Evolutionary conservation across 2,329 filamentous ascomycete species (phyloP), one percentile per base, ranked within the genome.

Genomic region (Allantophomopsis lycopodina): DNA sequence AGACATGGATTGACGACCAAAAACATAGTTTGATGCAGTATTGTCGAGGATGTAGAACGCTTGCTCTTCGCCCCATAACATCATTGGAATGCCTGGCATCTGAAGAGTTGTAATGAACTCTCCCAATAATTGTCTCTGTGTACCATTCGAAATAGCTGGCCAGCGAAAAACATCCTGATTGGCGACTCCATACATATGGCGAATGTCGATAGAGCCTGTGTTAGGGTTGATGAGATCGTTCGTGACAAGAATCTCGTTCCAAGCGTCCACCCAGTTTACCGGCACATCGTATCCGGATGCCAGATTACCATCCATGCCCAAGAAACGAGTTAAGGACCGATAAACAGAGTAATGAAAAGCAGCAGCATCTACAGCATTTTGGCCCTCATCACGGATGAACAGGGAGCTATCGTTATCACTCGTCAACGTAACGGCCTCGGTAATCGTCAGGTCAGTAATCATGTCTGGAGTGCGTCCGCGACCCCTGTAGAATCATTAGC

Each of bases 61-160:
- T 55, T 80, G 76, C 50, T 80, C 76, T 50, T 80, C 76, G 13
- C 76, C 76, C 69, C 72, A 81, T n/a, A 71, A 61, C 15, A 76
- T 54, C 16, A 75, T 53, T 2, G 76, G 71, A 21, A 77, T 73
- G 12, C 75, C 75, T 1, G 75, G 75, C 52, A 79, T 62, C 36
- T 73, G 60, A 36, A 79, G 51, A 0, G 72, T 74, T 1, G 69
- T 72, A 35, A 79, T 63, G 48, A 75, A 78, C n/a, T 69, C 60
- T 6, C 65, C 75, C 6, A 79, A 55, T 4, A 78, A 56, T 50
- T 73, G 68, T 36, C 70, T 64, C 46, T 77, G 61, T 0, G 69
- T 68, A 3, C 75, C 75, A 44, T 72, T 64, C 36, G 62, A 59
- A 13, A 79, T 58, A 6, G 71, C 64, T 7, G 74, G 74, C 75